Percentiles rank a stretch among this genome's conserved stretches.
Conservation (phyloP, 75 land plant genomes). For the Cryptomeria japonica region DNA sequence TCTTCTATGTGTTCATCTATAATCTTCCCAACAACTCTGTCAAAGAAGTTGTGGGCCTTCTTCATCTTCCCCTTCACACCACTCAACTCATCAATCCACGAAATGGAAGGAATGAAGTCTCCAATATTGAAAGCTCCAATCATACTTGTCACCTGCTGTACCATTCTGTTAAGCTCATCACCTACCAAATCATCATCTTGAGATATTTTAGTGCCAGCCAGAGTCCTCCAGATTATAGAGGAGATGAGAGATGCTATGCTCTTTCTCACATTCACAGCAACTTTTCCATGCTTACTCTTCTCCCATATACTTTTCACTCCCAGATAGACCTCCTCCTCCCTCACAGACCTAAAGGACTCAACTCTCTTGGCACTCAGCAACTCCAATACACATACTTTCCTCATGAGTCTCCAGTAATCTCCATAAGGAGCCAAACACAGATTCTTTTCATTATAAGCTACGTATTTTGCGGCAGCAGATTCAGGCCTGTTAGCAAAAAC, state of each 20-base stretch:
- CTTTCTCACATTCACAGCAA: neutral
- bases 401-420: conserved; percentile 27
- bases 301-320: neutral
- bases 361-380: conserved; percentile 33
- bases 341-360: conserved; percentile 14
- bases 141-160: neutral
- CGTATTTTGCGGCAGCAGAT: neutral
- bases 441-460: conserved; percentile 15
- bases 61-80: conserved; percentile 9
- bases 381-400: conserved; percentile 30
- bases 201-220: neutral
- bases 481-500: neutral
- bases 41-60: neutral
- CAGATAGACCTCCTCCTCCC: conserved; percentile 23
- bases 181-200: neutral
- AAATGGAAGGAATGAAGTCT: conserved; percentile 28
- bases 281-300: neutral
- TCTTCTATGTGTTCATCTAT: neutral
- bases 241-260: neutral
- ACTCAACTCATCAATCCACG: conserved; percentile 24
- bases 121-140: conserved; percentile 25
- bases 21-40: neutral
- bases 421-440: conserved; percentile 37
- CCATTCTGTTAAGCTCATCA: neutral
- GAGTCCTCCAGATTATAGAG: neutral